Base-by-base conservation (phyloP, 208 protist genomes). In the Trypanosoma congolense region DNA sequence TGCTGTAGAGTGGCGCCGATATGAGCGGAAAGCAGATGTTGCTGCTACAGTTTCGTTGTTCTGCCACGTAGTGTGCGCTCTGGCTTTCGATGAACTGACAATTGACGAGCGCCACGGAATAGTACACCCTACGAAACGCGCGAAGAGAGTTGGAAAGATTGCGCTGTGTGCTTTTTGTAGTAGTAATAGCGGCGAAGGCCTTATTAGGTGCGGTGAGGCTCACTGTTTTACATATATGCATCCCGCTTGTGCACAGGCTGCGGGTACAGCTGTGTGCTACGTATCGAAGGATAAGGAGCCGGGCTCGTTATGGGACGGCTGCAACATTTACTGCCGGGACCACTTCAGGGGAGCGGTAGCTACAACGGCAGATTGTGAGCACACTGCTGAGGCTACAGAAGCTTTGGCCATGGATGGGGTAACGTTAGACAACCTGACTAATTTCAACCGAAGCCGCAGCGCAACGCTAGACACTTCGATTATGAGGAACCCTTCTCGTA, bases 151-250 rank as follows among this genome's bases (percentile, higher is more conserved):
- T 25, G 54, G 60, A 30, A 62, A 70, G 38, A 42, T 66, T 29
- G 68, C 67, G 55, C 52, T 68, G 40, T 92, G 83, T 59, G 47
- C 57, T 3, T 83, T 78, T 61, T 92, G 83, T 54, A 54, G 77
- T 21, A 67, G 73, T 42, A 68, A 69, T 3, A 56, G 41, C 18
- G 2, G 18, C 2, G 69, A 69, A 8, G 70, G 58, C 3, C 77
- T 61, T 28, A 48, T 79, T 3, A 73, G 48, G 60, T 92, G 84
- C 36, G 43, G 67, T 21, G 72, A 87, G 62, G 70, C 75, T 1
- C 61, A 68, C 35, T 92, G 84, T 68, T 83, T 81, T 38, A 77
- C 77, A 50, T 43, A 50, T 10, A 83, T 92, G 73, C 84, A 92
- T 59, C 73, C 84, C 25, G 68, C 75, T 16, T 92, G 84, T 35